Evolutionary conservation across 352 stramenopile genomes (phyloP).

Genomic region (Globisporangium middletonii): DNA sequence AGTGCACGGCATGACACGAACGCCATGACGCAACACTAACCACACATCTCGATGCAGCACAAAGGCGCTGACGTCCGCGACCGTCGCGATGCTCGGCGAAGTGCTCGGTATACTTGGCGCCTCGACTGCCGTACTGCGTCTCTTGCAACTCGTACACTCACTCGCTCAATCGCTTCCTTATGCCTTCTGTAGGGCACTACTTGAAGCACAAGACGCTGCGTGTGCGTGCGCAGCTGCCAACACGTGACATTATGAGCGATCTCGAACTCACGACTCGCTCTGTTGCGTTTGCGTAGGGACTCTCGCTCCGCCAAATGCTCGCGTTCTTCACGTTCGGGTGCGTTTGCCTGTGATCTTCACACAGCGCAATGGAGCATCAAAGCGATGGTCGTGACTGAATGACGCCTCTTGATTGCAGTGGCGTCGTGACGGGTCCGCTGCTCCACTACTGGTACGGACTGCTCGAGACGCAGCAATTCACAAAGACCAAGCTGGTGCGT

Average conservation of each 20-base stretch:
- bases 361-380: background rate
- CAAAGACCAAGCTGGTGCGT: slow-evolving; percentile 57
- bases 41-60: slow-evolving; percentile 25
- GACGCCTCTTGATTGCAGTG: slow-evolving; percentile 15
- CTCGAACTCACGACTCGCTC: background rate
- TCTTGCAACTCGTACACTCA: background rate
- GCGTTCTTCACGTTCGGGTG: slow-evolving; percentile 71
- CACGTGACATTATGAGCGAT: background rate
- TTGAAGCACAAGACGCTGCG: slow-evolving; percentile 66
- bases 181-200: slow-evolving; percentile 31
- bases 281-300: slow-evolving; percentile 20
- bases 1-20: too few species aligned
- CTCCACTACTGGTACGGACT: slow-evolving; percentile 70
- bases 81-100: slow-evolving; percentile 59
- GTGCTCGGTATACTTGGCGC: slow-evolving; percentile 30
- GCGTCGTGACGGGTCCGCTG: slow-evolving; percentile 45
- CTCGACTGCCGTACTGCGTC: background rate
- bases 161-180: background rate
- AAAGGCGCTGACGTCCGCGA: slow-evolving; percentile 58
- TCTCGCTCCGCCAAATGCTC: slow-evolving; percentile 59
- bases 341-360: background rate
- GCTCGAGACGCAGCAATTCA: slow-evolving; percentile 55
- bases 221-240: slow-evolving; percentile 17
- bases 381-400: too few species aligned
- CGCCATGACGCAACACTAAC: too few species aligned